Conservation (phyloP, 495 filamentous ascomycete genomes). For the Apodospora peruviana region DNA sequence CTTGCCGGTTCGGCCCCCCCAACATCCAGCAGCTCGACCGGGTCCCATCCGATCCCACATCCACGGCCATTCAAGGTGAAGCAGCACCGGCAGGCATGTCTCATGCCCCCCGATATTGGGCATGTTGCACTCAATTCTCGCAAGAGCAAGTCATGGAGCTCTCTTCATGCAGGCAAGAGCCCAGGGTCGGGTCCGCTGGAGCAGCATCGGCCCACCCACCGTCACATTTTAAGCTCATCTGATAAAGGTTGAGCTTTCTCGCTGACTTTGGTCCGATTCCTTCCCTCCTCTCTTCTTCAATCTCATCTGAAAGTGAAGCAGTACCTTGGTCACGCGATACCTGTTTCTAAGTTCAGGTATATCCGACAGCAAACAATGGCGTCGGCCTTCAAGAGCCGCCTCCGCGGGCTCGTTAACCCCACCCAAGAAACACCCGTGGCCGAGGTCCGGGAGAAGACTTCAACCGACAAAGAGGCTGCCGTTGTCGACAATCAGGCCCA, state of each 20-base stretch:
- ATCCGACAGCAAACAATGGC: background rate
- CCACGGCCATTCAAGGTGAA: no score
- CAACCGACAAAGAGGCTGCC: conserved; percentile 18
- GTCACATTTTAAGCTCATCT: background rate
- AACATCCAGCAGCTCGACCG: no score
- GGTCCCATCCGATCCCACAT: no score
- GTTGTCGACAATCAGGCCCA: background rate
- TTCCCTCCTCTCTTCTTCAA: background rate
- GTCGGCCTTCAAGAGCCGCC: background rate
- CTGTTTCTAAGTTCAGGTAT: background rate
- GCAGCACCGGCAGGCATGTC: no score
- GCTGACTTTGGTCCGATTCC: background rate
- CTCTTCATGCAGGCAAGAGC: no score
- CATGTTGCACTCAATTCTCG: no score
- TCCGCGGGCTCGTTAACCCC: conserved; percentile 1
- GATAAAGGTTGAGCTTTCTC: conserved; percentile 5
- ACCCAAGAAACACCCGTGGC: conserved; percentile 12
- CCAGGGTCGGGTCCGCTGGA: background rate
- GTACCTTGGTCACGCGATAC: background rate
- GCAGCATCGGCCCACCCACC: background rate
- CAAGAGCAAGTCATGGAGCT: no score
- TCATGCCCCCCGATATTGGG: no score
- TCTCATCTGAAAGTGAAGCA: background rate
- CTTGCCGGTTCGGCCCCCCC: no score
- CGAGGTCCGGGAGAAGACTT: conserved; percentile 8